Percentiles rank a stretch among this genome's conserved stretches.
Conservation (phyloP, 306 rosid genomes). For the Castanea sativa region DNA sequence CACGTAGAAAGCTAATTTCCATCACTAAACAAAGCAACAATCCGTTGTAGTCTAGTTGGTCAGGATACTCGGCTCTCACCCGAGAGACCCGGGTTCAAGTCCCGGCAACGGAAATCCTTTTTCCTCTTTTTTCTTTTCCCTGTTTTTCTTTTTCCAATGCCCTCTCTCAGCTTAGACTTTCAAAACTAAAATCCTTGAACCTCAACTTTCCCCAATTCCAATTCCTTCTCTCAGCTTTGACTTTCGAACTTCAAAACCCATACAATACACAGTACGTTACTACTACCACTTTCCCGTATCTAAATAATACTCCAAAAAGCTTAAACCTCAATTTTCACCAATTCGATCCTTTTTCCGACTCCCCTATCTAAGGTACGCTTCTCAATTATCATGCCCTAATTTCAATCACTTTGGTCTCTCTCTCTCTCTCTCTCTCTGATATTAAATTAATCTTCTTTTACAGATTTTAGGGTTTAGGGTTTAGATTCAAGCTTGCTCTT, state of each 20-base stretch:
- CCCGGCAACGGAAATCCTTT: background rate
- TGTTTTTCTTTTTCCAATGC: no score
- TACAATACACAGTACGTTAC: no score
- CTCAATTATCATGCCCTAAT: background rate
- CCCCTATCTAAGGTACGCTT: background rate
- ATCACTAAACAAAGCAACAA: background rate
- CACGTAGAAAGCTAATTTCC: no score
- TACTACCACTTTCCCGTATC: no score
- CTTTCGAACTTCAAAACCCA: no score
- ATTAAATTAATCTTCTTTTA: background rate
- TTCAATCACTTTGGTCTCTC: background rate
- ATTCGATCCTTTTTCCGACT: background rate
- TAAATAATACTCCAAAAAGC: no score
- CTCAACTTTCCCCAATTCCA: no score
- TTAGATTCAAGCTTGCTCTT: background rate
- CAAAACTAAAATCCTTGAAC: no score
- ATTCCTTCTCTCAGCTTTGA: no score
- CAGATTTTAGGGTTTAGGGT: background rate
- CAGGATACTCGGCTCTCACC: constrained; percentile 15
- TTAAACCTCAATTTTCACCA: no score
- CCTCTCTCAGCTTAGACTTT: no score
- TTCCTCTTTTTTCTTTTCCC: background rate
- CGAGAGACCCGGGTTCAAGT: constrained; percentile 12
- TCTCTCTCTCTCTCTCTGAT: background rate
- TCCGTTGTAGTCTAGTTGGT: constrained; percentile 12